Percentiles rank a stretch among this genome's conserved stretches.
Conservation (phyloP, 352 stramenopile species). For the Pythium brachiatum region DNA sequence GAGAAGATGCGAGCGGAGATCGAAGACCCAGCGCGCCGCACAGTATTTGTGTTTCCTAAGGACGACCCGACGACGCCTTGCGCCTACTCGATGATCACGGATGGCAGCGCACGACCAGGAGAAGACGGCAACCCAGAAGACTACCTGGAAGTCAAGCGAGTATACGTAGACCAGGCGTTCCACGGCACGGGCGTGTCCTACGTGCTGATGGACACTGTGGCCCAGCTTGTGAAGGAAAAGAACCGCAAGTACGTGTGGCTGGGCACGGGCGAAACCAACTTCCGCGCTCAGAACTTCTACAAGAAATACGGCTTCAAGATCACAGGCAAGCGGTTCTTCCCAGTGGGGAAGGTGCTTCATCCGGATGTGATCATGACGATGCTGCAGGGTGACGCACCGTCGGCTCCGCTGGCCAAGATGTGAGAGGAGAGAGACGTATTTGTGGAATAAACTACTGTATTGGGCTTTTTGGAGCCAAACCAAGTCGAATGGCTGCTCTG, state of each 20-base stretch:
- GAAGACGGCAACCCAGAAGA: constrained; percentile 1
- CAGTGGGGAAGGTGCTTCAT: constrained; percentile 14
- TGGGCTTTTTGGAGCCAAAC: too few relatives aligned
- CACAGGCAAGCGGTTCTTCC: constrained; percentile 28
- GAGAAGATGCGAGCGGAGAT: constrained; percentile 27
- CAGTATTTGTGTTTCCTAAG: constrained; percentile 25
- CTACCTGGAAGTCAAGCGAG: constrained; percentile 34
- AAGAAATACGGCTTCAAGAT: constrained; percentile 31
- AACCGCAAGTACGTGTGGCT: constrained; percentile 30
- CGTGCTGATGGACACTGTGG: constrained; percentile 30
- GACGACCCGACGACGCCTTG: constrained; percentile 7
- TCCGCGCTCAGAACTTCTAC: constrained; percentile 37
- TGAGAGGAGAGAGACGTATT: too few relatives aligned
- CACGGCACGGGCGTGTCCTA: constrained; percentile 29
- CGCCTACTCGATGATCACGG: constrained; percentile 30
- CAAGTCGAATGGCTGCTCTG: too few relatives aligned
- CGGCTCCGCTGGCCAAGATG: not conserved
- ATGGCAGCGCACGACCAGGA: constrained; percentile 25
- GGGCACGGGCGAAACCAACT: constrained; percentile 29
- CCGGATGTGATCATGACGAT: constrained; percentile 15
- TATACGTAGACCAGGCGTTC: constrained; percentile 31
- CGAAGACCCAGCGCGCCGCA: constrained; percentile 20
- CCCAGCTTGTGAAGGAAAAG: constrained; percentile 22
- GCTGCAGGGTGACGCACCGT: not conserved
- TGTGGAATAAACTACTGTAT: too few relatives aligned